Base-by-base conservation (phyloP, 78 protist genomes). In the Monosiga brevicollis region DNA sequence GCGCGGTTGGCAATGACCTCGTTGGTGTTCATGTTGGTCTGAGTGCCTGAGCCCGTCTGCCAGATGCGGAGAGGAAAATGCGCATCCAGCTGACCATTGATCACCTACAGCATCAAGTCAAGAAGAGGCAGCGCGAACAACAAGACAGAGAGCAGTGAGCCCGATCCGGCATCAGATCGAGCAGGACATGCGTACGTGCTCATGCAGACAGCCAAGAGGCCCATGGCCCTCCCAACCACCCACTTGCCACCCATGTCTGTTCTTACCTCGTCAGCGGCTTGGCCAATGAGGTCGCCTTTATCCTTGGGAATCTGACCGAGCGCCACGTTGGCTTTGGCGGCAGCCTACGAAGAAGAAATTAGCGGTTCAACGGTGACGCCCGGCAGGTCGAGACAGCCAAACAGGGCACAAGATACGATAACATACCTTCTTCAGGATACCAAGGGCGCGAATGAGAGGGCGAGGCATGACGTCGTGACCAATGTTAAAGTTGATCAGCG, bases 11-110 rank as follows among this genome's bases (percentile, higher is more conserved):
- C 0, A 22, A 83, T 76, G 62, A 83, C 94, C 74, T 93, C 96
- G 81, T 95, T 95, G 55, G 86, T 85, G 90, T 96, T 96, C 98
- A 96, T 96, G 92, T 96, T 96, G 41, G 93, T 89, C 83, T 93
- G 97, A 1, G 98, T 96, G 71, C 98, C 98, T 6, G 90, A 83
- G n/a, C 97, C 97, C 71, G 97, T 95, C 81, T 96, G 97, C 90
- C 89, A 96, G 34, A 96, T 85, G 25, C 82, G 90, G 49, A 96
- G 88, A 43, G 98, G 98, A 73, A 96, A 96, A 81, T 96, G 95
- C 35, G 83, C 94, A 37, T 94, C 94, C 6, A 88, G 85, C 80
- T 89, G 83, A 32, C 96, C 95, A 20, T 24, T 36, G 10, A 75
- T 76, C n/a, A n/a, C n/a, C 9, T 36, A 87, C 88, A 9, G 20